Percentiles rank a stretch among this genome's conserved stretches.
Conservation (phyloP, 1,284 basidiomycete genomes). For the Cutaneotrichosporon dermatis region DNA sequence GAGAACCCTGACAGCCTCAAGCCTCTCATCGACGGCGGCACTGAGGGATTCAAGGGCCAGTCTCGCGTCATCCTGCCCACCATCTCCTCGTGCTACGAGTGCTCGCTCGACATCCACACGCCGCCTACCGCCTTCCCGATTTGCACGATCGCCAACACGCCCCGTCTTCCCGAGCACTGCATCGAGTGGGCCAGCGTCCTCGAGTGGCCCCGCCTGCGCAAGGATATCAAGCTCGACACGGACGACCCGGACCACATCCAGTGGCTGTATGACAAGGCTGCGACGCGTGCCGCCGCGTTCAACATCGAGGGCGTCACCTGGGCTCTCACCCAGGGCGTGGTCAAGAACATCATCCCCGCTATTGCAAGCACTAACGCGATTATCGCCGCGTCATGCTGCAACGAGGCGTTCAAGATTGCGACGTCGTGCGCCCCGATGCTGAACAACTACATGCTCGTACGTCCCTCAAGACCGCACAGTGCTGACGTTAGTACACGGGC, state of each 20-base stretch:
- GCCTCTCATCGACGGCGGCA: constrained; percentile 98
- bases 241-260: constrained; percentile 95
- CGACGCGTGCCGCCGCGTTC: constrained; percentile 79
- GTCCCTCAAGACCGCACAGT: no score
- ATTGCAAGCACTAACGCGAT: constrained; percentile 96
- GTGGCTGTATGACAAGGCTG: constrained; percentile 82
- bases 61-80: constrained; percentile 95
- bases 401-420: constrained; percentile 98
- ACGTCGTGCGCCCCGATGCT: constrained; percentile 89
- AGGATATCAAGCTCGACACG: constrained; percentile 89
- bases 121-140: constrained; percentile 97
- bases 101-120: constrained; percentile 91
- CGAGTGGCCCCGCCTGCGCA: constrained; percentile 90
- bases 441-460: constrained; percentile 96
- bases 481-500: constrained; percentile 60
- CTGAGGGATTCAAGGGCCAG: constrained; percentile 99
- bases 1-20: constrained; percentile 90
- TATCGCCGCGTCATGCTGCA: constrained; percentile 95
- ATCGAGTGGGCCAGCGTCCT: constrained; percentile 99
- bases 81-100: constrained; percentile 95
- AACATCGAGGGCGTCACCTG: constrained; percentile 98
- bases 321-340: constrained; percentile 95
- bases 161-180: constrained; percentile 95
- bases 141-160: constrained; percentile 98
- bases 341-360: constrained; percentile 99